A percentile compares a stretch with the other conserved stretches of the same genome.
These are phyloP conservation scores for Suillus ampliporus DNA, from an alignment of 768 basidiomycete genomes.

Conservation along the genomic window DNA sequence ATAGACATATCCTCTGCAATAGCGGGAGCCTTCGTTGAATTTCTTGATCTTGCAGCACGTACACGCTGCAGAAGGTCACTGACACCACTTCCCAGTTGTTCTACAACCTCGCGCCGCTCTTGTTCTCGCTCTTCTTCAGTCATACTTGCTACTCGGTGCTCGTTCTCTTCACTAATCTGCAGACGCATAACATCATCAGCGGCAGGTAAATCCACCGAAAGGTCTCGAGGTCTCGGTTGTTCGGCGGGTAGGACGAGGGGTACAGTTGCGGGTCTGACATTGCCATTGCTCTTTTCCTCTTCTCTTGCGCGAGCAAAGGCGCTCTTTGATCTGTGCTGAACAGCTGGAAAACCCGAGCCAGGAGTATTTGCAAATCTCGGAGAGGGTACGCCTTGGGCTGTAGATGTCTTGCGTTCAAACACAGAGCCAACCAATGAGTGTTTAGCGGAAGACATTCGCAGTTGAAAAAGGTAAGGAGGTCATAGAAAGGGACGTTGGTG, in stretches of 20 bases:
- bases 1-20: neutral
- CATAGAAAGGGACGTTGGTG: neutral
- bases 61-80: conserved; percentile 64
- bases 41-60: conserved; percentile 43
- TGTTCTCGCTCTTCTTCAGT: conserved; percentile 68
- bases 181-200: conserved; percentile 52
- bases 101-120: conserved; percentile 68
- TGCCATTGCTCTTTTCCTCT: conserved; percentile 28
- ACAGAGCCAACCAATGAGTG: conserved; percentile 50
- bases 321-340: conserved; percentile 67
- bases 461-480: neutral
- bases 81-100: conserved; percentile 73
- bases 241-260: conserved; percentile 35
- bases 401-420: conserved; percentile 44
- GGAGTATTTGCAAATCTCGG: conserved; percentile 23
- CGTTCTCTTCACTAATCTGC: conserved; percentile 72
- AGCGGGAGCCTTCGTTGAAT: neutral
- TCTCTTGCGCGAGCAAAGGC: conserved; percentile 61
- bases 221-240: neutral
- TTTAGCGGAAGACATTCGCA: conserved; percentile 29
- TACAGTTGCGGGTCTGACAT: conserved; percentile 18
- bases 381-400: conserved; percentile 30
- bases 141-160: conserved; percentile 67
- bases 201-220: conserved; percentile 15
- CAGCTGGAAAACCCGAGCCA: conserved; percentile 63